Base-by-base conservation (phyloP, 164 flowering plant genomes). In the Kingdonia uniflora region DNA sequence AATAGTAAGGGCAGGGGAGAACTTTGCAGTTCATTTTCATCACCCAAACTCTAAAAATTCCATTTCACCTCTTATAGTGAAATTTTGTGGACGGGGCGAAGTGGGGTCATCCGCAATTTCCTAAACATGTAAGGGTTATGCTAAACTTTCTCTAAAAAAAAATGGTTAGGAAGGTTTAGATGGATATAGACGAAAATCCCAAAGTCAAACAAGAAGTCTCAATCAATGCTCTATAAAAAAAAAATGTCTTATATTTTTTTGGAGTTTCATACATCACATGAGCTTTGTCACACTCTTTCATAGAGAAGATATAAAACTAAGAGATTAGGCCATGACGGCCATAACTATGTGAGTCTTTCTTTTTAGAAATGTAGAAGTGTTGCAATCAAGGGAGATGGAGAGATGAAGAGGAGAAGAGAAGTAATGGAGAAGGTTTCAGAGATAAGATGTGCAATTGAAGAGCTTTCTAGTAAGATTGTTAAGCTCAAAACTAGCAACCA, bases 381-480 rank as follows among this genome's bases (percentile, higher is more conserved):
- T 2, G 8, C 15, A 14, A 16, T 55, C 25, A 1, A 19, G 25
- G 10, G 17, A 13, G 42, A 52, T 0, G 17, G 2, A 50, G 43
- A 54, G 11, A 77, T 75, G 80, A 77, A 71, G 58, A 59, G 62
- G 55, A 81, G 74, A 57, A 75, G 67, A 52, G 77, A 65, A 64
- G 77, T 66, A 12, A 65, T 67, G 72, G 84, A 72, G 58, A 70
- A 63, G 44, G 55, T 24, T 11, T 69, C 88, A 41, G 84, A 73
- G 65, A 58, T 82, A 19, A 74, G 69, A 57, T 65, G 71, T 42
- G 82, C 81, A 62, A 85, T 80, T 62, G 81, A 72, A 61, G 88
- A 72, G 70, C 75, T 85, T 5, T 72, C 87, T 17, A 8, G 35
- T 29, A 10, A 64, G 68, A 26, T 69, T 29, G 53, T 42, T 43